Base-by-base conservation (phyloP, 352 stramenopile genomes). In the Phytopythium chamaehyphon region DNA sequence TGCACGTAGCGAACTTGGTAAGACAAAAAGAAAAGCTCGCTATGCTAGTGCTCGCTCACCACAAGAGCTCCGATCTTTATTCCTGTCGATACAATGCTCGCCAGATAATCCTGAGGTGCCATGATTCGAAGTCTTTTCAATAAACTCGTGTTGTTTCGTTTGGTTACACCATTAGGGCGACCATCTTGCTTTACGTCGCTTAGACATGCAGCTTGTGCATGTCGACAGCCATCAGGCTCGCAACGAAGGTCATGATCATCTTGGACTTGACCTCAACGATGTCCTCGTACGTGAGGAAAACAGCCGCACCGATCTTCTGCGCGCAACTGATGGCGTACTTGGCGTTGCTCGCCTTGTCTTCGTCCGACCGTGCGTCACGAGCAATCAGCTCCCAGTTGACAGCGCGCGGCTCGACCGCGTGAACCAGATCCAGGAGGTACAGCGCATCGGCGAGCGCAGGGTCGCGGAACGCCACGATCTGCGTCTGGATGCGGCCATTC, bases 281-380 rank as follows among this genome's bases (percentile, higher is more conserved):
- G 59, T 98, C 91, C 61, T 98, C 91, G 57, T 89, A 95, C 37
- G 88, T 96, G 10, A 97, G 59, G 61, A 98, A 98, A n/a, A 97
- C 86, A 15, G 74, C 74, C 10, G 90, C 91, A 18, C 90, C 90
- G 42, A 98, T 95, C 73, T 97, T 97, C 49, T 95, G 83, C 33
- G 90, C 90, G 52, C 91, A 93, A 61, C 76, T 95, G 70, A 98
- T 97, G 11, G 82, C 80, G 62, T 98, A 98, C 59, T 96, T 96
- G 33, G 87, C 86, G 66, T 98, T 98, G 62, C 77, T 85, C 36
- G 69, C 67, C 70, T 95, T 95, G 23, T 95, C 86, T 4, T 96
- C 89, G 22, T 93, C 73, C 39, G 64, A 71, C 22, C 69, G 66
- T 26, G 66, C 64, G 36, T 75, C 55, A 10, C 75, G 51, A 35